phyloP scores from a whole-genome alignment of 257 asterid species.

The Rhazya stricta region DNA sequence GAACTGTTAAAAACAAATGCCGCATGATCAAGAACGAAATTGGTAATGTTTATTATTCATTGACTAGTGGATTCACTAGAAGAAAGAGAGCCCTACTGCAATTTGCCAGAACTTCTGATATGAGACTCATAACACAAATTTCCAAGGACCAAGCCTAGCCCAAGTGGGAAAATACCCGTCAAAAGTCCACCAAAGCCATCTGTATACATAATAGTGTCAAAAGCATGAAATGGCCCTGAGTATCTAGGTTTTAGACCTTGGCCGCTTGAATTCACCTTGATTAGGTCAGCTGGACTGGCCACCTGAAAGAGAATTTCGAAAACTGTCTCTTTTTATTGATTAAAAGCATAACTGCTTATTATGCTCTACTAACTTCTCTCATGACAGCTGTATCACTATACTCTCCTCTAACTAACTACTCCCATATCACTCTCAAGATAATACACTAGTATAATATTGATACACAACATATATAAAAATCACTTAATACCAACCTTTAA shows the following conservation, averaged over 20 bases:
- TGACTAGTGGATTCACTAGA: slow-evolving; percentile 23
- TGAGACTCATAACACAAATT: slow-evolving; percentile 83
- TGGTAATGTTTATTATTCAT: neutral
- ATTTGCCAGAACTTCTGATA: slow-evolving; percentile 61
- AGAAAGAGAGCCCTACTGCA: slow-evolving; percentile 63
- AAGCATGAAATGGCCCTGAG: slow-evolving; percentile 52
- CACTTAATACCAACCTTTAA: too few species aligned
- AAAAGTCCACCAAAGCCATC: slow-evolving; percentile 72
- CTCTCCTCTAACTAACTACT: too few species aligned
- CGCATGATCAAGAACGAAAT: neutral
- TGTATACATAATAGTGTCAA: slow-evolving; percentile 43
- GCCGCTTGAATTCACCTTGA: slow-evolving; percentile 90
- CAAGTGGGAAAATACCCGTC: slow-evolving; percentile 82
- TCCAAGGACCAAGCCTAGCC: slow-evolving; percentile 98
- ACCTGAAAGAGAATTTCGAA: too few species aligned
- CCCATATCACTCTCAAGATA: too few species aligned
- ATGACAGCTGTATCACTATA: too few species aligned
- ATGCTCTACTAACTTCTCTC: too few species aligned
- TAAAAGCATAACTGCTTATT: too few species aligned
- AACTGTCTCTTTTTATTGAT: too few species aligned
- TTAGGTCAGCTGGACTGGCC: slow-evolving; percentile 89
- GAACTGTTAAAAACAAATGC: neutral
- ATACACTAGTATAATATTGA: too few species aligned
- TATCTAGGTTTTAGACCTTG: slow-evolving; percentile 55
- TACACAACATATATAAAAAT: too few species aligned